These are phyloP conservation scores for Aspergillus caelatus DNA, from an alignment of 2,329 filamentous ascomycete species.

Conservation along the genomic window DNA sequence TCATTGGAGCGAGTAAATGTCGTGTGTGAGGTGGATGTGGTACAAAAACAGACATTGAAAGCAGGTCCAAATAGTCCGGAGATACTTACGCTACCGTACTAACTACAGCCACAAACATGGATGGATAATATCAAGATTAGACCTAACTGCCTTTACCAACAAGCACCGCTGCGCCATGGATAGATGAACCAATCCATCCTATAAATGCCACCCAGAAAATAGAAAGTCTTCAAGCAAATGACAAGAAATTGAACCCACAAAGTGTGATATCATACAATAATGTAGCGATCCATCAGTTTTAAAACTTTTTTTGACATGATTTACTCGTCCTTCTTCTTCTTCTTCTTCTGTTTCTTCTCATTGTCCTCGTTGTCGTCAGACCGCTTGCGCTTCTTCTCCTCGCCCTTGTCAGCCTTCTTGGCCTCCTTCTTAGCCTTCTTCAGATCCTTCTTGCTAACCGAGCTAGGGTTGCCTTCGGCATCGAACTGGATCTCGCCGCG, in stretches of 20 bases:
- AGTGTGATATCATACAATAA: conserved; percentile 50
- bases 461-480: conserved; percentile 65
- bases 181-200: conserved; percentile 30
- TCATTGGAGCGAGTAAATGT: background rate
- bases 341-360: conserved; percentile 52
- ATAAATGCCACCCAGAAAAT: conserved; percentile 39
- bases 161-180: conserved; percentile 36
- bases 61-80: background rate
- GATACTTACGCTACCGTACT: background rate
- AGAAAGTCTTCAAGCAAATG: conserved; percentile 28
- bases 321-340: conserved; percentile 64
- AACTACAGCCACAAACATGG: background rate
- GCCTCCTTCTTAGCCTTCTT: conserved; percentile 71
- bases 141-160: conserved; percentile 29
- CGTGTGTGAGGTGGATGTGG: background rate
- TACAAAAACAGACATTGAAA: too few relatives aligned
- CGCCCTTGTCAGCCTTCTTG: conserved; percentile 58
- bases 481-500: conserved; percentile 72
- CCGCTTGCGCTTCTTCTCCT: conserved; percentile 71
- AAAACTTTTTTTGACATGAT: conserved; percentile 21
- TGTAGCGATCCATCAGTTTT: conserved; percentile 26
- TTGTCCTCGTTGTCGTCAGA: conserved; percentile 57
- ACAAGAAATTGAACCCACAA: conserved; percentile 32
- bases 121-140: conserved; percentile 22
- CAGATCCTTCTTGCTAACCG: conserved; percentile 74